These are phyloP conservation scores for Rubia tinctorum DNA, from an alignment of 305 asterid species.

Conservation along the genomic window DNA sequence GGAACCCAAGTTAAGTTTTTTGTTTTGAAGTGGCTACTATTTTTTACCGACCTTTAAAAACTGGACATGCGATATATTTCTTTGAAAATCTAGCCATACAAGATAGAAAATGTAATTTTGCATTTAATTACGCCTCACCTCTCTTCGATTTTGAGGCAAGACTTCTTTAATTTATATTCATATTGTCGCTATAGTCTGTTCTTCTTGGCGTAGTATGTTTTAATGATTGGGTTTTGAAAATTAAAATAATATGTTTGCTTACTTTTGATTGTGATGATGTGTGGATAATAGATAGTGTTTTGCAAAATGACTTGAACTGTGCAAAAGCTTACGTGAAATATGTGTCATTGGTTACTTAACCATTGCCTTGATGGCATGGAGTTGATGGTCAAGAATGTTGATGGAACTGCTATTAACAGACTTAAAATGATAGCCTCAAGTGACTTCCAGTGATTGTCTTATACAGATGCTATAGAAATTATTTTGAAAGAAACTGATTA, in stretches of 20 bases:
- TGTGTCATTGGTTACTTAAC: conserved; percentile 92
- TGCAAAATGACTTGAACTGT: conserved; percentile 96
- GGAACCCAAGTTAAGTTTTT: neutral
- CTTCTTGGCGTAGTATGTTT: neutral
- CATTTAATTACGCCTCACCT: neutral
- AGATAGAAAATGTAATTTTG: neutral
- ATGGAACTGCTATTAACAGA: conserved; percentile 63
- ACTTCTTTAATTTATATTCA: too few relatives aligned
- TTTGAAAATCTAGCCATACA: neutral
- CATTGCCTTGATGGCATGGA: conserved; percentile 92
- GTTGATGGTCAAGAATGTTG: conserved; percentile 60
- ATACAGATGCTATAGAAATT: conserved; percentile 66
- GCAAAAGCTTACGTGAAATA: conserved; percentile 94
- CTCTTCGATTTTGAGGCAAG: neutral
- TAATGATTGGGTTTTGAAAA: neutral
- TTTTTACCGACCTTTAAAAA: neutral
- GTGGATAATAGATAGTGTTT: conserved; percentile 10
- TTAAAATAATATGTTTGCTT: neutral
- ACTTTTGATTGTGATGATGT: too few relatives aligned
- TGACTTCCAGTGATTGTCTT: conserved; percentile 62
- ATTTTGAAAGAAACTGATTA: too few relatives aligned
- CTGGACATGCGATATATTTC: neutral
- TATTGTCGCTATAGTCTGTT: neutral
- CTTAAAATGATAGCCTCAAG: conserved; percentile 80
- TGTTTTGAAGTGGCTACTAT: neutral